These are phyloP conservation scores for Heritiera fomes DNA, from an alignment of 345 rosid species.

Conservation along the genomic window DNA sequence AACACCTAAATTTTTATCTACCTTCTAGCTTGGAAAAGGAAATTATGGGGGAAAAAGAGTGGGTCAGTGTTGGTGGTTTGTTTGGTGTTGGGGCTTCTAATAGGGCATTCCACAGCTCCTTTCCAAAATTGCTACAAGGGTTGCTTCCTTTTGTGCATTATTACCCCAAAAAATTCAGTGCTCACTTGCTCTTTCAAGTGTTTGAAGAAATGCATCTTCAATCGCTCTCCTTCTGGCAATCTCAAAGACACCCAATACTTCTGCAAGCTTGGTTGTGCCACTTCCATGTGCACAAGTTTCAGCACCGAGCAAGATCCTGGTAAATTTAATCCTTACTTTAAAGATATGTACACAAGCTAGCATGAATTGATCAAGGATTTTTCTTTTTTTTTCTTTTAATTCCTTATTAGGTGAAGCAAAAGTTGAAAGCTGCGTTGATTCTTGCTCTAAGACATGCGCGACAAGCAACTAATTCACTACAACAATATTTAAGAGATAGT, in stretches of 20 bases:
- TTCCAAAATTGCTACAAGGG: slow-evolving; percentile 32
- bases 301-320: slow-evolving; percentile 44
- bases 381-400: not conserved
- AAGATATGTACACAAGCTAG: too few species aligned
- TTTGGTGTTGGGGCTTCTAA: slow-evolving; percentile 22
- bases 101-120: slow-evolving; percentile 18
- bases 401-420: not conserved
- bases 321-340: not conserved
- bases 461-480: not conserved
- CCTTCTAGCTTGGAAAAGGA: not conserved
- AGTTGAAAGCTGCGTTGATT: slow-evolving; percentile 1
- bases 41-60: not conserved
- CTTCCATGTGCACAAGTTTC: slow-evolving; percentile 37
- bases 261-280: slow-evolving; percentile 51
- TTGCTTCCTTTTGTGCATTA: slow-evolving; percentile 43
- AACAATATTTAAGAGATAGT: too few species aligned
- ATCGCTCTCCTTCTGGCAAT: not conserved
- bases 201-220: slow-evolving; percentile 35
- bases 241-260: slow-evolving; percentile 9
- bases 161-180: slow-evolving; percentile 6
- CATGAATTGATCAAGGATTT: too few species aligned
- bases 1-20: too few species aligned
- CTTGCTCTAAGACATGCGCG: not conserved
- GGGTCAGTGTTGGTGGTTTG: slow-evolving; percentile 4
- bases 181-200: slow-evolving; percentile 33